phyloP scores from a whole-genome alignment of 2,329 filamentous ascomycete species.

The Calonectria pteridis region DNA sequence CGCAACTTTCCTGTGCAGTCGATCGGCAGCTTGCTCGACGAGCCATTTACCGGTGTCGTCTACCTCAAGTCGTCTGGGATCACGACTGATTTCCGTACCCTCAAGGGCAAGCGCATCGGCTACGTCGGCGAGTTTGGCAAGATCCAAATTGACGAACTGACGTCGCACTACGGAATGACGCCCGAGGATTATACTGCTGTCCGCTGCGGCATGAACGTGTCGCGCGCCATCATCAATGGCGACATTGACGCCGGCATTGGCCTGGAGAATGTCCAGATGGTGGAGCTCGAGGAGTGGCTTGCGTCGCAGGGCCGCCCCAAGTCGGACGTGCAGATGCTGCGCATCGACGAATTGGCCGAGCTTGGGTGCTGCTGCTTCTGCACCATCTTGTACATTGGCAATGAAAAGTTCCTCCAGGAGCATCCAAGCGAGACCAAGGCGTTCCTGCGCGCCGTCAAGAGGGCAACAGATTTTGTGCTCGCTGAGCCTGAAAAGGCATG shows the following conservation, averaged over 20 bases:
- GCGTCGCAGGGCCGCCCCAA: constrained; percentile 70
- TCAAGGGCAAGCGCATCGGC: constrained; percentile 82
- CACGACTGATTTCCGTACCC: constrained; percentile 78
- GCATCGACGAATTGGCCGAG: constrained; percentile 84
- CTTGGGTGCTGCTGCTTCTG: constrained; percentile 89
- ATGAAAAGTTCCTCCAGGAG: constrained; percentile 75
- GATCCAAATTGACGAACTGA: constrained; percentile 87
- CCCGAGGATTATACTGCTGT: constrained; percentile 81
- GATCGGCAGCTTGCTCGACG: constrained; percentile 81
- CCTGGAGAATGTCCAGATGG: constrained; percentile 87
- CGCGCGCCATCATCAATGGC: constrained; percentile 79
- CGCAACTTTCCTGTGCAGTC: constrained; percentile 80
- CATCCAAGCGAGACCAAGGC: constrained; percentile 75
- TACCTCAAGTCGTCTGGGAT: constrained; percentile 82
- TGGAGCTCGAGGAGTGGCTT: constrained; percentile 84
- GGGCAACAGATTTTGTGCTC: constrained; percentile 79
- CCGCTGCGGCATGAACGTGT: constrained; percentile 85
- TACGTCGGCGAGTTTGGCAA: constrained; percentile 87
- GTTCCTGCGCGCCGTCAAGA: constrained; percentile 81
- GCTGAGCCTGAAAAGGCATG: constrained; percentile 73
- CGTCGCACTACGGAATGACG: constrained; percentile 81
- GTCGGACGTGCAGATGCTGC: constrained; percentile 81
- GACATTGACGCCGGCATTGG: constrained; percentile 81
- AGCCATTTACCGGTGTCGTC: constrained; percentile 83
- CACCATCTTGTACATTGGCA: constrained; percentile 84